A percentile compares a stretch with the other conserved stretches of the same genome.
Evolutionary conservation across 208 protist species (phyloP).

Genomic region (Leishmania tarentolae): DNA sequence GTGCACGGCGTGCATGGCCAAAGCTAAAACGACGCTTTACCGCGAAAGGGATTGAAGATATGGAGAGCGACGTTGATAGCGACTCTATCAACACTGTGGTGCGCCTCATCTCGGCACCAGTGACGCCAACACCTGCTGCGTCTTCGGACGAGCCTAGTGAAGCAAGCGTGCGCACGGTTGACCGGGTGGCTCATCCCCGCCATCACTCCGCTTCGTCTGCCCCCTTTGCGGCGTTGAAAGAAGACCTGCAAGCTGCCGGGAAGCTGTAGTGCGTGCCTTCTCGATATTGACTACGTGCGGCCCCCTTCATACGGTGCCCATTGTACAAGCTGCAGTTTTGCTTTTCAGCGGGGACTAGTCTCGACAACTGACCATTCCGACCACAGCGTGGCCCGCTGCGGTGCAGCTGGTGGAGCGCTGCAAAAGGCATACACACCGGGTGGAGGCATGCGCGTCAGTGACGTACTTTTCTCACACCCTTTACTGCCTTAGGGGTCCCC

Average conservation of each 20-base stretch:
- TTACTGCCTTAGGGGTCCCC: neutral
- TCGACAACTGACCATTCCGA: neutral
- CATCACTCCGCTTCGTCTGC: conserved; percentile 56
- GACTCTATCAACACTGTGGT: conserved; percentile 86
- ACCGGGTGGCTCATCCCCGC: conserved; percentile 48
- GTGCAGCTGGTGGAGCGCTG: neutral
- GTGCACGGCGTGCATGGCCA: conserved; percentile 70
- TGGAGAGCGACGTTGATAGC: conserved; percentile 46
- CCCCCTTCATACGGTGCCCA: neutral
- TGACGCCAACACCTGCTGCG: neutral
- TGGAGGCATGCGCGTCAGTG: neutral
- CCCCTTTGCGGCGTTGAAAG: conserved; percentile 59
- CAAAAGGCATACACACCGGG: neutral
- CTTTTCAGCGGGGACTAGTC: neutral
- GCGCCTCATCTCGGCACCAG: conserved; percentile 35
- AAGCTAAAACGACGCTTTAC: conserved; percentile 79
- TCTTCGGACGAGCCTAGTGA: neutral
- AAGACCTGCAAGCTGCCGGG: conserved; percentile 62
- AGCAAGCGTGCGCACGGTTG: conserved; percentile 32
- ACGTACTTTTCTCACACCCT: neutral
- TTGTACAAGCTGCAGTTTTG: neutral
- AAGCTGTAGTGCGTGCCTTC: conserved; percentile 28
- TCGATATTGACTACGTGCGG: neutral
- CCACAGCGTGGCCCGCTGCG: neutral
- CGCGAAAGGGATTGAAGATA: conserved; percentile 46